Conservation (phyloP, 805 yeast species). For the Yamadazyma takamatsuzukensis region DNA sequence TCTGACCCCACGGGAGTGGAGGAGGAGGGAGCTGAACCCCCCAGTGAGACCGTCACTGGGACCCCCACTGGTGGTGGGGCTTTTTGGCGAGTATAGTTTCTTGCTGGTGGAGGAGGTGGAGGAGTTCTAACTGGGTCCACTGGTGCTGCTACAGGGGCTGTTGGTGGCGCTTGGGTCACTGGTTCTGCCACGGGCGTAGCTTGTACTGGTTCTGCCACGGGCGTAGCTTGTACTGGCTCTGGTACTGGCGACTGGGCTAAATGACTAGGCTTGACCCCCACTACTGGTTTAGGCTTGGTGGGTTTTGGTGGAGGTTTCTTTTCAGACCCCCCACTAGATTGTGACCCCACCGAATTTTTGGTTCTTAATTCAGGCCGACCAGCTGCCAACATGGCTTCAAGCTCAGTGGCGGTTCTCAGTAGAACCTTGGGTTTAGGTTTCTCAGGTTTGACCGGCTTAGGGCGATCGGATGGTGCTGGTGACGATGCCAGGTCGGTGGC, state of each 20-base stretch:
- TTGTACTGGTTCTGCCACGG: background rate
- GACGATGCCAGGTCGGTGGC: background rate
- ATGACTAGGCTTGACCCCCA: constrained; percentile 9
- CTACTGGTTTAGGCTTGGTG: constrained; percentile 8
- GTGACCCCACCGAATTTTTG: background rate
- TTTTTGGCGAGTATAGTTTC: constrained; percentile 17
- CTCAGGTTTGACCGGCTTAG: too few species aligned
- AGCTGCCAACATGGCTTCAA: constrained; percentile 3
- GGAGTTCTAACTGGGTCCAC: too few species aligned
- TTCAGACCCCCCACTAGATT: background rate
- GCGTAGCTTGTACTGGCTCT: constrained; percentile 12
- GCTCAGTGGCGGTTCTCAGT: constrained; percentile 2
- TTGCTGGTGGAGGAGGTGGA: constrained; percentile 30
- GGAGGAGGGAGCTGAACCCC: too few species aligned
- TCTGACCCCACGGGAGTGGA: too few species aligned
- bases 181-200: constrained; percentile 1
- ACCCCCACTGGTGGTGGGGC: constrained; percentile 11
- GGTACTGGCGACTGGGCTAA: constrained; percentile 12
- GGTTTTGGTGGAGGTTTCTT: background rate
- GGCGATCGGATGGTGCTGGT: constrained; percentile 3
- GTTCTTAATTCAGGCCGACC: background rate
- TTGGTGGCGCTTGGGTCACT: constrained; percentile 3
- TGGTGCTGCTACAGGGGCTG: constrained; percentile 9
- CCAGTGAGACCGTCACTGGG: too few species aligned
- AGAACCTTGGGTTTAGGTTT: constrained; percentile 11